These are phyloP conservation scores for Phalaenopsis equestris DNA, from an alignment of 106 monocot genomes.

Conservation along the genomic window DNA sequence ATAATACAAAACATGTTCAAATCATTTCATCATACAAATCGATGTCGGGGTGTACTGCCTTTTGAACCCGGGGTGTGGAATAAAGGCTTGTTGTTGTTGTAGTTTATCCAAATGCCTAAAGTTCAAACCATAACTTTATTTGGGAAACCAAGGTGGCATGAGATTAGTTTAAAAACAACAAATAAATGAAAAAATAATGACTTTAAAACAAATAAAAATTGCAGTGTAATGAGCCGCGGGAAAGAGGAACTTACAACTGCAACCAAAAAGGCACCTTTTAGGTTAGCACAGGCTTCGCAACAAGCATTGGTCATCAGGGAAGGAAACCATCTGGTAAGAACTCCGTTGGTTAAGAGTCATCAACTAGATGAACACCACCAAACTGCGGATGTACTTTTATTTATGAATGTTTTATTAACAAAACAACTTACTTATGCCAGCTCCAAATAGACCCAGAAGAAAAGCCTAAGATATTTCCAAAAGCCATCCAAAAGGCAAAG, in stretches of 20 bases:
- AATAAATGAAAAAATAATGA: background rate
- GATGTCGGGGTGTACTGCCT: no score
- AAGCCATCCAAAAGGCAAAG: constrained; percentile 54
- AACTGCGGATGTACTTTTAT: background rate
- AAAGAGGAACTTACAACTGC: constrained; percentile 31
- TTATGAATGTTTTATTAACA: background rate
- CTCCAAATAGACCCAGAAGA: constrained; percentile 39
- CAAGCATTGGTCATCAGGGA: constrained; percentile 46
- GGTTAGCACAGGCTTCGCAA: constrained; percentile 52
- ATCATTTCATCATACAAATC: no score
- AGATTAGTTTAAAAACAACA: background rate
- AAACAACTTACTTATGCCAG: constrained; percentile 40
- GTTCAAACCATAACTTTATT: no score
- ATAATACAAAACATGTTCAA: no score
- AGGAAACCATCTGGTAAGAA: constrained; percentile 46
- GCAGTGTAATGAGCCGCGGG: background rate
- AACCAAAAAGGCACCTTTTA: constrained; percentile 55
- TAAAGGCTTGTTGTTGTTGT: no score
- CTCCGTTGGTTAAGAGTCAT: background rate
- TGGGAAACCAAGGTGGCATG: background rate
- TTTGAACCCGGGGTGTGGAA: no score
- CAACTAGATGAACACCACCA: background rate
- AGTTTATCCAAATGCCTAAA: background rate
- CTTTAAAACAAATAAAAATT: no score
- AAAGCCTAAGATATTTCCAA: constrained; percentile 56